Base-by-base conservation (phyloP, 306 rosid species). In the Rosa rugosa region DNA sequence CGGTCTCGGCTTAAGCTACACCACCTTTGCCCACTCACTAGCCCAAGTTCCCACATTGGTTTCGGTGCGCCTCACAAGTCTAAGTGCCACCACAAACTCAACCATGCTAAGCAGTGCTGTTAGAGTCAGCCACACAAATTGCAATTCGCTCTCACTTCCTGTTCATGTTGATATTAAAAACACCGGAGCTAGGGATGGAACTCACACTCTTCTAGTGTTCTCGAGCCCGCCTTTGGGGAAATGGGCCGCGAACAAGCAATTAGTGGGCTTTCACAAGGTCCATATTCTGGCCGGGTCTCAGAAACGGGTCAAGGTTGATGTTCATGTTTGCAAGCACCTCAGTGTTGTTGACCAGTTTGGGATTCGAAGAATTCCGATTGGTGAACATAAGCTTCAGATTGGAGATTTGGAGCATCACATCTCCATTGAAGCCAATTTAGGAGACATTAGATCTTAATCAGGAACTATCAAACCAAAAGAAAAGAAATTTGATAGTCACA, bases 1-100 rank as follows among this genome's bases (percentile, higher is more conserved):
- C 44, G 99, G 99, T 46, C 67, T 83, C 45, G 99, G 99, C 1
- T 80, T 93, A 2, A 91, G 97, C 86, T 95, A 91, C 86, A 80
- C 96, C 4, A 84, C 71, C 41, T 93, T 90, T 73, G 17, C 41
- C 18, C 96, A 91, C 31, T 51, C 16, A 62, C 41, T 91, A 60
- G 88, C 84, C n/a, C 42, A 83, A 46, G 91, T 86, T 1, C 97
- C 96, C 0, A 78, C 81, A 36, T 60, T 76, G 10, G 85, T 91
- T 17, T 82, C 87, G 0, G 25, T 92, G 0, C 67, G 85, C 5
- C 20, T 86, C 11, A 20, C 83, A 2, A 77, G 12, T 75, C 75
- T 80, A 27, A 22, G 60, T 42, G 66, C 75, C 75, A 2, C 76
- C 0, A 41, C 73, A 40, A 95, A 92, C 88, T 83, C 91, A 70